Evolutionary conservation across 371 early-diverging fungal species (phyloP), one percentile per base, ranked within the genome.

Genomic region (Dichotomocladium elegans): DNA sequence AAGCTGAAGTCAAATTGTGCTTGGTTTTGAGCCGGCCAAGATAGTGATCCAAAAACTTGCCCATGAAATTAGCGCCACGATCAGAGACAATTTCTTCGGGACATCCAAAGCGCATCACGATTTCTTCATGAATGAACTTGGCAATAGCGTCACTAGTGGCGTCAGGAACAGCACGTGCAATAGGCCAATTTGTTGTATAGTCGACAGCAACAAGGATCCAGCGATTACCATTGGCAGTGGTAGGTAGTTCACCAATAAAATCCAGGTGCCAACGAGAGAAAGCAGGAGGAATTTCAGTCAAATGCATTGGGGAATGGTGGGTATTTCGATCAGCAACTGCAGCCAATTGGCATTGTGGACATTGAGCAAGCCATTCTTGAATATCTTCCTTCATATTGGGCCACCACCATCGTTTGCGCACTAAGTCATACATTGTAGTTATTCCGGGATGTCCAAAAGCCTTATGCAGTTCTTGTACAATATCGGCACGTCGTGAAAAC

Each of bases 171-270:
- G n/a, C n/a, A n/a, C n/a, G n/a, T n/a, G n/a, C n/a, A n/a, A n/a
- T n/a, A n/a, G 5, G 72, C 52, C 77, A 74, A 29, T 61, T 70
- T 0, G 74, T 74, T 1, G 57, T 31, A 35, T 64, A 64, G 33
- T 80, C 76, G 2, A 77, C 70, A 0, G 76, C 75, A 1, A 51
- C 57, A 0, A 67, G 29, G 1, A 62, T 11, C 67, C 62, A 67
- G 1, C 29, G 40, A 25, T 60, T 62, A 1, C 63, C 60, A 8
- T 40, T 40, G 4, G 28, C 12, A 0, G 66, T 61, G 1, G 29
- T 45, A 2, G 59, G 60, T 1, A 45, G n/a, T n/a, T n/a, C n/a
- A n/a, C n/a, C n/a, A n/a, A n/a, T n/a, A n/a, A n/a, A n/a, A n/a
- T n/a, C n/a, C n/a, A n/a, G n/a, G n/a, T n/a, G n/a, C n/a, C n/a